Evolutionary conservation across 2,329 filamentous ascomycete species (phyloP).

Genomic region (Aspergillus ruber): DNA sequence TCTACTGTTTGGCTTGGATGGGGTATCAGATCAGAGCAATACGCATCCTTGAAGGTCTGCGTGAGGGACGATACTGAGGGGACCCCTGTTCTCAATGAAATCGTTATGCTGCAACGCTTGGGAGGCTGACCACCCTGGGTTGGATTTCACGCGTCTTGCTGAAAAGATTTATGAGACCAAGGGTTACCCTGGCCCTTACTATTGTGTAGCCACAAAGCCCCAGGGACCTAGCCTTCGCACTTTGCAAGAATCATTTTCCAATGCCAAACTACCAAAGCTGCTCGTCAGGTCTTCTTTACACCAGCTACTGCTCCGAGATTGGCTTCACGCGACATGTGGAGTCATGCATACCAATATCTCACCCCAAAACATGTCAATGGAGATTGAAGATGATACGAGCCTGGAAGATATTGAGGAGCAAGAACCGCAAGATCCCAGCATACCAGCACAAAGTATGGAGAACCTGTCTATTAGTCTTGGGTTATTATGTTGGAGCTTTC

Average conservation of each 20-base stretch:
- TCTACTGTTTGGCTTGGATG: conserved; percentile 21
- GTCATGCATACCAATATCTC: too few relatives aligned
- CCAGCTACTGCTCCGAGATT: too few relatives aligned
- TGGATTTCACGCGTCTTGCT: conserved; percentile 18
- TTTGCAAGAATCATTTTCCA: conserved; percentile 14
- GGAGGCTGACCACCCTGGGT: conserved; percentile 9
- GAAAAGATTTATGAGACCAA: conserved; percentile 16
- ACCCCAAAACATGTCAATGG: too few relatives aligned
- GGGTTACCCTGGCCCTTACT: conserved; percentile 9
- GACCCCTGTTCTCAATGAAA: conserved; percentile 15
- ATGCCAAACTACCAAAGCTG: conserved; percentile 10
- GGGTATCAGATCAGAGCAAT: conserved; percentile 12
- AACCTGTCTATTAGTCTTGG: too few relatives aligned
- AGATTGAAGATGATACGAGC: too few relatives aligned
- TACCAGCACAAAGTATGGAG: too few relatives aligned
- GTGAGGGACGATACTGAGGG: conserved; percentile 7
- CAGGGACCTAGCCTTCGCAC: conserved; percentile 18
- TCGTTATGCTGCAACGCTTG: conserved; percentile 14
- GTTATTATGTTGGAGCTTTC: too few relatives aligned
- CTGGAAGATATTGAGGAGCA: too few relatives aligned
- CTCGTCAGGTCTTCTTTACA: too few relatives aligned
- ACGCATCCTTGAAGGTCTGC: conserved; percentile 15
- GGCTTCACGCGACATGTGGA: too few relatives aligned
- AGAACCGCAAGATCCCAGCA: too few relatives aligned
- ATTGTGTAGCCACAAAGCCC: conserved; percentile 19